A percentile compares a stretch with the other conserved stretches of the same genome.
These are phyloP conservation scores for Neocucurbitaria cava DNA, from an alignment of 2,329 filamentous ascomycete species.

Conservation along the genomic window DNA sequence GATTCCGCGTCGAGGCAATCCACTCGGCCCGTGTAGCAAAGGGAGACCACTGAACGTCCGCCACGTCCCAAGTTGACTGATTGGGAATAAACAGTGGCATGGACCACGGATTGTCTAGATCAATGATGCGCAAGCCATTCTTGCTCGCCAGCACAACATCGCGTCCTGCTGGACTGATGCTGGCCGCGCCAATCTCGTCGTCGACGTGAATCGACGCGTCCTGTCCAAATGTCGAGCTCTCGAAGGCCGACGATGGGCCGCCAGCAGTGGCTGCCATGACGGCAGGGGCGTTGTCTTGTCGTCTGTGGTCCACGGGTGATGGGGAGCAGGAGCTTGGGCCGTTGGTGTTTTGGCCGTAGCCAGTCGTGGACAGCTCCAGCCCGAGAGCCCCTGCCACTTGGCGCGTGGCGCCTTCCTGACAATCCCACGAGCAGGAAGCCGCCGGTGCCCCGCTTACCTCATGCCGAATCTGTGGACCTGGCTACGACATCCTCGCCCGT, in stretches of 20 bases:
- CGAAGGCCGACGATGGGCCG: conserved; percentile 65
- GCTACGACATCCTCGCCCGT: conserved; percentile 13
- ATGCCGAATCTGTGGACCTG: neutral
- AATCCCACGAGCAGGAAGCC: neutral
- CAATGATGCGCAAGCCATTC: conserved; percentile 88
- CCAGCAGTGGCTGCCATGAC: conserved; percentile 31
- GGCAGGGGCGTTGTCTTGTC: neutral
- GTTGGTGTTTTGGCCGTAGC: neutral
- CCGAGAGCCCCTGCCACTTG: neutral
- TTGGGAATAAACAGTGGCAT: conserved; percentile 85
- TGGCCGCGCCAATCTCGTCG: conserved; percentile 80
- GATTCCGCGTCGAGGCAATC: conserved; percentile 93
- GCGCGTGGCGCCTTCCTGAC: conserved; percentile 2
- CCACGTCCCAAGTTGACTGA: conserved; percentile 90
- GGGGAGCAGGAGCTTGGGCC: conserved; percentile 12
- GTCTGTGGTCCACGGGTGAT: conserved; percentile 7
- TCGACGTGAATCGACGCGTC: conserved; percentile 86
- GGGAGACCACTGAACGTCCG: conserved; percentile 96
- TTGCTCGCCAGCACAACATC: conserved; percentile 88
- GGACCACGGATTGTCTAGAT: conserved; percentile 87
- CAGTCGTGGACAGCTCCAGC: neutral
- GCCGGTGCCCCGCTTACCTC: neutral
- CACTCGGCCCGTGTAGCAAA: conserved; percentile 89
- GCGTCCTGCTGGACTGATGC: conserved; percentile 88
- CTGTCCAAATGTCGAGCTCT: conserved; percentile 86